Conservation (phyloP, 305 asterid species). For the Euphrasia arctica region DNA sequence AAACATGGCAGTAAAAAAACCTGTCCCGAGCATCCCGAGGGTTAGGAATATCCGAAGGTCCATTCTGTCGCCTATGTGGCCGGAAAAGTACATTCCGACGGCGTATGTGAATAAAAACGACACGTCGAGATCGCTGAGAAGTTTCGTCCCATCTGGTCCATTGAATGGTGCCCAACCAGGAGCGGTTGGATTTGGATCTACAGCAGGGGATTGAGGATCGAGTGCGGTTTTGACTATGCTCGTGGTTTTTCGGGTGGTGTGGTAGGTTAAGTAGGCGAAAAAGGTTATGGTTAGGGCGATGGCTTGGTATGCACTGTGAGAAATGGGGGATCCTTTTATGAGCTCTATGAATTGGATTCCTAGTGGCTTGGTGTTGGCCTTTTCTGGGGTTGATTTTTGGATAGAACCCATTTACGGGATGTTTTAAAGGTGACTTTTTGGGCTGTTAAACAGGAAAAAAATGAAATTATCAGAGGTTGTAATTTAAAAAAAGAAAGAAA, state of each 20-base stretch:
- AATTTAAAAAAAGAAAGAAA: too few relatives aligned
- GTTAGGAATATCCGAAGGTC: slow-evolving; percentile 78
- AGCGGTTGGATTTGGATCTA: slow-evolving; percentile 28
- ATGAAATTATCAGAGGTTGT: too few relatives aligned
- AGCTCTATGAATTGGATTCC: slow-evolving; percentile 58
- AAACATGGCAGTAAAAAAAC: slow-evolving; percentile 74
- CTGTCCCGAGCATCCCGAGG: slow-evolving; percentile 89
- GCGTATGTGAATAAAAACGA: slow-evolving; percentile 87
- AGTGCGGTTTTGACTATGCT: slow-evolving; percentile 90
- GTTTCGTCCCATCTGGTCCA: slow-evolving; percentile 63
- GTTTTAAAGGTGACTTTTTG: background rate
- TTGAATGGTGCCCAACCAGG: slow-evolving; percentile 87
- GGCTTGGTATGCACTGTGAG: slow-evolving; percentile 72
- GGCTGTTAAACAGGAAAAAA: too few relatives aligned
- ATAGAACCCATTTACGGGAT: slow-evolving; percentile 52
- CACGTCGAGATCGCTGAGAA: slow-evolving; percentile 88
- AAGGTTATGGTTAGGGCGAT: slow-evolving; percentile 76
- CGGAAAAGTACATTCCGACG: slow-evolving; percentile 79
- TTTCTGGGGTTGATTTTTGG: slow-evolving; percentile 29
- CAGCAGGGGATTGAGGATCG: slow-evolving; percentile 66
- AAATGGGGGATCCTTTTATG: slow-evolving; percentile 46
- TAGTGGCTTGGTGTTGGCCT: slow-evolving; percentile 48
- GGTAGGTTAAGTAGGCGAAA: slow-evolving; percentile 74
- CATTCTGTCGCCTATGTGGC: slow-evolving; percentile 78
- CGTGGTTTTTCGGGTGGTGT: slow-evolving; percentile 87